Conservation (phyloP, 129 eudicot species). For the Kitagawia praeruptora region DNA sequence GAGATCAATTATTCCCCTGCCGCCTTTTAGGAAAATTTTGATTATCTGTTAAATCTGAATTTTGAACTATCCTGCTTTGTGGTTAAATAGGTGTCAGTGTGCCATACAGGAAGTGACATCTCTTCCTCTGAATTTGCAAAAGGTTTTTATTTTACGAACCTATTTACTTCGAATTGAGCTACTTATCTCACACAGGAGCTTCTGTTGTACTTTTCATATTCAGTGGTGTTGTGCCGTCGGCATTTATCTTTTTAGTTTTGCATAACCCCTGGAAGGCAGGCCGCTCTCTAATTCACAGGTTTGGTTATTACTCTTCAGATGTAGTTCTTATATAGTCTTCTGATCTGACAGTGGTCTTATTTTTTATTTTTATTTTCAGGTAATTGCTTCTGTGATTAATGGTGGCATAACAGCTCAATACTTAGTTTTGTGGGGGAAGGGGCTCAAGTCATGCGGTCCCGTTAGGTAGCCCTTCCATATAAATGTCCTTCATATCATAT, state of each 20-base stretch:
- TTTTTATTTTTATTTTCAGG: constrained; percentile 29
- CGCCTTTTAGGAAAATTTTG: too few relatives aligned
- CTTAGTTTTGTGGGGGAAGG: constrained; percentile 92
- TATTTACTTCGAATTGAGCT: too few relatives aligned
- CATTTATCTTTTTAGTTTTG: constrained; percentile 49
- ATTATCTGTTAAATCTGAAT: too few relatives aligned
- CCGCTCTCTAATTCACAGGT: constrained; percentile 82
- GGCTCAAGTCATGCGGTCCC: constrained; percentile 91
- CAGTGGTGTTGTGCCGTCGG: constrained; percentile 70
- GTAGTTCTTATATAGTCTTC: too few relatives aligned
- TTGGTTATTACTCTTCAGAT: neutral
- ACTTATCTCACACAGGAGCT: constrained; percentile 74
- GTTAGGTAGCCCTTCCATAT: constrained; percentile 41
- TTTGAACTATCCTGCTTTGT: too few relatives aligned
- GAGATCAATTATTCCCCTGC: too few relatives aligned
- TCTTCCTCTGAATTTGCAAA: too few relatives aligned
- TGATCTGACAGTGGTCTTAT: neutral
- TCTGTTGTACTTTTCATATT: constrained; percentile 86
- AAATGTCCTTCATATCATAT: neutral
- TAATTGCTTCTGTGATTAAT: constrained; percentile 77
- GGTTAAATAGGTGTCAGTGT: too few relatives aligned
- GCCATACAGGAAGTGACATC: too few relatives aligned
- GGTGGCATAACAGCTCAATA: constrained; percentile 90
- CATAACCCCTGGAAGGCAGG: constrained; percentile 97
- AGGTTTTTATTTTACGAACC: too few relatives aligned